Percentiles rank a stretch among this genome's conserved stretches.
These are phyloP conservation scores for Diaporthe batatas DNA, from an alignment of 2,329 filamentous ascomycete species.

Conservation along the genomic window DNA sequence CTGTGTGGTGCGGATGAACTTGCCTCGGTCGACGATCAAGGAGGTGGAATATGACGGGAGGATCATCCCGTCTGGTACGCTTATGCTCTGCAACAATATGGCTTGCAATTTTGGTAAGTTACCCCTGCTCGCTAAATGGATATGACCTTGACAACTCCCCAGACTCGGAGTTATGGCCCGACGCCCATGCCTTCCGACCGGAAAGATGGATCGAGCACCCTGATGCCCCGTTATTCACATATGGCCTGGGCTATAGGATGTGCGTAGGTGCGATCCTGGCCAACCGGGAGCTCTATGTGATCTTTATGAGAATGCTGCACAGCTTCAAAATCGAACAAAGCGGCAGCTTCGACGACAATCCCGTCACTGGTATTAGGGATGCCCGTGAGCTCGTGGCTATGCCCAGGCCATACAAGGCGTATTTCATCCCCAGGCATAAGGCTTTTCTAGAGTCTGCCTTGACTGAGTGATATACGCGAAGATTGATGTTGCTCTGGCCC, in stretches of 20 bases:
- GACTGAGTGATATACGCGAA: not conserved
- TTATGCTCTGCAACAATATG: slow-evolving; percentile 18
- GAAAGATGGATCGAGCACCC: slow-evolving; percentile 19
- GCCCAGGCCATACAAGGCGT: slow-evolving; percentile 11
- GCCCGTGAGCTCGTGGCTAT: slow-evolving; percentile 7
- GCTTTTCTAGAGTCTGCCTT: not conserved
- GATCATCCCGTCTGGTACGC: slow-evolving; percentile 70
- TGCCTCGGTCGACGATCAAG: slow-evolving; percentile 72
- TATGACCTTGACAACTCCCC: not conserved
- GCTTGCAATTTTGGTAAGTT: slow-evolving; percentile 16
- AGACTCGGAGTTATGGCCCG: slow-evolving; percentile 1
- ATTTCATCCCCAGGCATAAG: not conserved
- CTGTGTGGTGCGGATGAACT: slow-evolving; percentile 72
- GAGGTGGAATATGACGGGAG: slow-evolving; percentile 70
- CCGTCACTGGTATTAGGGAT: not conserved
- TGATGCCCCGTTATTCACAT: slow-evolving; percentile 1
- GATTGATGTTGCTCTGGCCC: not conserved
- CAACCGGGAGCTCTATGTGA: not conserved
- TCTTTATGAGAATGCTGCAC: slow-evolving; percentile 14
- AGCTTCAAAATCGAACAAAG: slow-evolving; percentile 5
- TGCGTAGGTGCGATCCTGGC: slow-evolving; percentile 6
- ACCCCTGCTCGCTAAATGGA: not conserved
- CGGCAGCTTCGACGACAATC: not conserved
- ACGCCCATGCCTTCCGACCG: not conserved
- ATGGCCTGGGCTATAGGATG: not conserved